phyloP scores from a whole-genome alignment of 2,329 filamentous ascomycete genomes.

The Harringtonia aguacate region DNA sequence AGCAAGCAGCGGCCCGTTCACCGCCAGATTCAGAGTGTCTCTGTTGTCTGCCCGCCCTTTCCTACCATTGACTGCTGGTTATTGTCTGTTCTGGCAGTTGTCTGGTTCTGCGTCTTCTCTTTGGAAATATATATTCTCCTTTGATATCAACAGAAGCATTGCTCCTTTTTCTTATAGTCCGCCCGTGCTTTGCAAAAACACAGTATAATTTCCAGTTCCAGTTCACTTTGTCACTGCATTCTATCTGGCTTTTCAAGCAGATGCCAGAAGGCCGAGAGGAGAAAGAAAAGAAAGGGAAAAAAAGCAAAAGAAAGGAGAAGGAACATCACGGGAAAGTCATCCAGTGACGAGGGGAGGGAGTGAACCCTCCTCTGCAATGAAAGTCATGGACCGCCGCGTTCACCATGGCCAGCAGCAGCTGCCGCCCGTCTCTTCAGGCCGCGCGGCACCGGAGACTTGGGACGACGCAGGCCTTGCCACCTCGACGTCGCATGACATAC shows the following conservation, averaged over 20 bases:
- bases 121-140: too few relatives aligned
- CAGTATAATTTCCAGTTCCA: too few relatives aligned
- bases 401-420: neutral
- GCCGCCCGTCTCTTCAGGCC: neutral
- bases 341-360: neutral
- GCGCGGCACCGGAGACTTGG: slow-evolving; percentile 5
- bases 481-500: neutral
- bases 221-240: too few relatives aligned
- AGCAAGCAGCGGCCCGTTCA: slow-evolving; percentile 2
- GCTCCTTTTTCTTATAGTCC: too few relatives aligned
- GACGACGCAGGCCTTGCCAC: slow-evolving; percentile 1
- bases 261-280: too few relatives aligned
- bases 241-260: too few relatives aligned
- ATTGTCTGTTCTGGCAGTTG: too few relatives aligned
- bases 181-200: too few relatives aligned
- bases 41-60: too few relatives aligned
- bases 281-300: neutral
- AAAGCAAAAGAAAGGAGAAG: neutral
- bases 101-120: too few relatives aligned
- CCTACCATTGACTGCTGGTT: too few relatives aligned
- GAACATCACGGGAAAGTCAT: neutral
- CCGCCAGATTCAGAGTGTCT: neutral
- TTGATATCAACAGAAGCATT: too few relatives aligned
- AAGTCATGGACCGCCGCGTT: neutral
- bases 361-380: neutral